These are phyloP conservation scores for Gracilaria vermiculophylla DNA, from an alignment of 23 red algal genomes.

Conservation along the genomic window DNA sequence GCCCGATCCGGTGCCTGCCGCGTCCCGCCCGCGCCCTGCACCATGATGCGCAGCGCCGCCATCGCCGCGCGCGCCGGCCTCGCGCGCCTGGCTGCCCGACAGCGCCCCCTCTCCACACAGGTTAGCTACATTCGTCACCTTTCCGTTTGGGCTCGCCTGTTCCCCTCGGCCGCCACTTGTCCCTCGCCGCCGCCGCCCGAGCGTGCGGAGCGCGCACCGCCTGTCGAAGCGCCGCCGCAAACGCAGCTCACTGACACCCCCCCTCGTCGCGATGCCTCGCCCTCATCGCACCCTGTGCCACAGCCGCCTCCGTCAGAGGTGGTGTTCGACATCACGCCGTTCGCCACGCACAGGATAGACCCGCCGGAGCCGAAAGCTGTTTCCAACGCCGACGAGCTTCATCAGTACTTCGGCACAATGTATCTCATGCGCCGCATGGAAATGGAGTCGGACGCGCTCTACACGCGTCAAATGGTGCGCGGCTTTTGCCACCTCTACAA, in stretches of 20 bases:
- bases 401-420: slow-evolving; percentile 84
- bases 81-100: not conserved
- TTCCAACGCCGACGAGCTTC: slow-evolving; percentile 74
- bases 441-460: slow-evolving; percentile 90
- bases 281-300: not conserved
- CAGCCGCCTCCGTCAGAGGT: slow-evolving; percentile 29
- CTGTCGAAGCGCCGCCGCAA: not conserved
- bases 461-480: slow-evolving; percentile 79
- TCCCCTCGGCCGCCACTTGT: not conserved
- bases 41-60: not conserved
- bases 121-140: slow-evolving; percentile 53
- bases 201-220: not conserved
- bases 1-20: not conserved
- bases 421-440: slow-evolving; percentile 94
- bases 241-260: not conserved
- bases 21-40: not conserved
- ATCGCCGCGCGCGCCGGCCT: not conserved
- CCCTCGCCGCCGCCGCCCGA: not conserved
- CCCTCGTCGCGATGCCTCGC: slow-evolving; percentile 4
- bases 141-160: slow-evolving; percentile 46
- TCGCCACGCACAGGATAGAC: slow-evolving; percentile 65
- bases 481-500: slow-evolving; percentile 99
- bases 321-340: slow-evolving; percentile 61
- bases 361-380: slow-evolving; percentile 51
- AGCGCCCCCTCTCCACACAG: slow-evolving; percentile 23